A percentile compares a stretch with the other conserved stretches of the same genome.
Conservation (phyloP, 208 protist genomes). For the Leishmania major region DNA sequence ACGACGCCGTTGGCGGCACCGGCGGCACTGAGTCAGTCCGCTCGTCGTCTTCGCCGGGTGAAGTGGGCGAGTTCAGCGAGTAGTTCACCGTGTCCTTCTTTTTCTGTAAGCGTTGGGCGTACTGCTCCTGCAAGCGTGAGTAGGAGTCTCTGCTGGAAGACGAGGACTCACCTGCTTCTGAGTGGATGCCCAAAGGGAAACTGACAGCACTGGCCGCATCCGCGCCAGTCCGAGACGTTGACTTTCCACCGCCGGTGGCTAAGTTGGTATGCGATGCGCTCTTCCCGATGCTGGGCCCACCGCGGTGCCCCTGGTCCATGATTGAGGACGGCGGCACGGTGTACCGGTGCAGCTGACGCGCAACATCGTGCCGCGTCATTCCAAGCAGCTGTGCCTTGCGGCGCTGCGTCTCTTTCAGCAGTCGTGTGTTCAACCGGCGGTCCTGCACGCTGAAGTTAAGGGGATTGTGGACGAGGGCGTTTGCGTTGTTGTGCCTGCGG, state of each 20-base stretch:
- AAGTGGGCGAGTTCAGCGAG: background rate
- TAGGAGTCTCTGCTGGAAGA: constrained; percentile 11
- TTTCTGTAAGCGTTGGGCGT: constrained; percentile 7
- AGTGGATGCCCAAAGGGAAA: background rate
- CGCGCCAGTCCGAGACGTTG: background rate
- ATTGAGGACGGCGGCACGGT: constrained; percentile 24
- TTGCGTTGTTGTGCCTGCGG: constrained; percentile 5
- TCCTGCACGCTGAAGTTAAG: constrained; percentile 69
- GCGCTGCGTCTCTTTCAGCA: constrained; percentile 52
- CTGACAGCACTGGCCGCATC: background rate
- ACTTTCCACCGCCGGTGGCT: background rate
- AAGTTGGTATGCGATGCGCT: background rate
- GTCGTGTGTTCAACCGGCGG: constrained; percentile 58
- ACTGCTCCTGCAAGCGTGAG: constrained; percentile 21
- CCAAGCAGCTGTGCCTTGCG: constrained; percentile 60
- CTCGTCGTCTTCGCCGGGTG: background rate
- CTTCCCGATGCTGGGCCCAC: background rate
- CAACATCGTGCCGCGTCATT: constrained; percentile 54
- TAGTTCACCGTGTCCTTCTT: background rate
- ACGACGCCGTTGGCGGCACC: constrained; percentile 27
- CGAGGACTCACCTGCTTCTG: background rate
- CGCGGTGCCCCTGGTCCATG: constrained; percentile 35
- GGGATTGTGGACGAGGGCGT: background rate
- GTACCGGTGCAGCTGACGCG: constrained; percentile 44
- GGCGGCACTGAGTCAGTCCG: constrained; percentile 17